Evolutionary conservation across 2,329 filamentous ascomycete genomes (phyloP).

Genomic region (Allantophomopsis lycopodina): DNA sequence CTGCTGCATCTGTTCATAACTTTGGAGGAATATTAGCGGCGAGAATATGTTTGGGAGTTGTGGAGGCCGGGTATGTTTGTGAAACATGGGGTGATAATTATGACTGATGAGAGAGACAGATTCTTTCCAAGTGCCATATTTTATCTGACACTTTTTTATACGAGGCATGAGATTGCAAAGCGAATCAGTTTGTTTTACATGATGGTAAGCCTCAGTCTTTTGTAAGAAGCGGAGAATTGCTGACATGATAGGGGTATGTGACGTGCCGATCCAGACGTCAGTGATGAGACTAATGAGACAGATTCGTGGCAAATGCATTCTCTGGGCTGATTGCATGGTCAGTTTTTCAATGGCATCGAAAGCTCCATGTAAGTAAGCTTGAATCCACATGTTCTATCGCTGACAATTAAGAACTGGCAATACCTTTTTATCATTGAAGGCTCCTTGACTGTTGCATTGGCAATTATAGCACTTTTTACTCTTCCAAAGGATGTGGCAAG

Average conservation of each 20-base stretch:
- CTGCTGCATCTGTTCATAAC: slow-evolving; percentile 1
- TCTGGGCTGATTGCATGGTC: slow-evolving; percentile 11
- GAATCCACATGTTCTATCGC: too few species aligned
- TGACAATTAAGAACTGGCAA: slow-evolving; percentile 5
- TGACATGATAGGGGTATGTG: too few species aligned
- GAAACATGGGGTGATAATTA: not conserved
- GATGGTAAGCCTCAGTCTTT: slow-evolving; percentile 3
- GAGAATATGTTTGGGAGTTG: slow-evolving; percentile 2
- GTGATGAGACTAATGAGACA: too few species aligned
- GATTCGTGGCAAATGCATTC: slow-evolving; percentile 10
- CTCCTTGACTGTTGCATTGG: slow-evolving; percentile 7
- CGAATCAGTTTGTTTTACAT: slow-evolving; percentile 8
- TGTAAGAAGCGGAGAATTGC: too few species aligned
- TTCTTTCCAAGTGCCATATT: slow-evolving; percentile 5
- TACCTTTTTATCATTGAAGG: slow-evolving; percentile 15
- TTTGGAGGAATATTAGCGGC: slow-evolving; percentile 3
- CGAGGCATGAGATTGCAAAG: slow-evolving; percentile 5
- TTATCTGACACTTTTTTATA: slow-evolving; percentile 7
- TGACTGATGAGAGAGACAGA: not conserved
- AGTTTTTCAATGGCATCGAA: slow-evolving; percentile 11
- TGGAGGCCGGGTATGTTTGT: not conserved
- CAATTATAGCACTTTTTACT: slow-evolving; percentile 5
- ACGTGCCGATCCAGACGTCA: too few species aligned
- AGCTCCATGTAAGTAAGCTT: slow-evolving; percentile 1
- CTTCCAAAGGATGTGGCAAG: slow-evolving; percentile 2